Base-by-base conservation (phyloP, 2,329 filamentous ascomycete species). In the Cadophora luteo-olivacea region DNA sequence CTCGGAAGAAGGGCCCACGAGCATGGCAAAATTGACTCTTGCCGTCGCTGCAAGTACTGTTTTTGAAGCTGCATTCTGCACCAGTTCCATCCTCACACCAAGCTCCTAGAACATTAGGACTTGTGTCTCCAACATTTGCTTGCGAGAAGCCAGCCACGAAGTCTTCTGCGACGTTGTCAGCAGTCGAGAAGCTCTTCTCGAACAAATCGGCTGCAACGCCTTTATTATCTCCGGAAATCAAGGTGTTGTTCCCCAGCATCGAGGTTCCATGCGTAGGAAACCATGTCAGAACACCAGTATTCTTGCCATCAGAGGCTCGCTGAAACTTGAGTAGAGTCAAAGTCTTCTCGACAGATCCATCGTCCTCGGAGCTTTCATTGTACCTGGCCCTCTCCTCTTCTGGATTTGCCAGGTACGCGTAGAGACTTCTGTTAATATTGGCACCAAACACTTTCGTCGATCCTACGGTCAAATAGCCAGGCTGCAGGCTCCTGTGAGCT, bases 131-230 rank as follows among this genome's bases (percentile, higher is more conserved):
- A 24, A 97, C 93, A 72, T 91, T 97, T 12, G 94, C 89, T 78
- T 97, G 95, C 0, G 93, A 96, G 79, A 97, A 98, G 4, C 93
- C 95, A 2, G 94, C 94, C 0, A 97, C 92, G 74, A 97, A 97
- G 11, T 85, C 86, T 1, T 88, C 82, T 0, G 87, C 85, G 41
- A 89, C 88, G 22, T 82, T 83, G 1, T 82, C 76, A 22, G 87
- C 83, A n/a, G 79, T 80, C 2, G 81, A 78, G 61, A 91, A 84
- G 63, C 87, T 89, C 72, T 91, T 86, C 78, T 98, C 95, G 64
- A 97, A 90, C 14, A 97, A 82, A 77, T 91, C 91, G 0, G 94
- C 92, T 1, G 95, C 94, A 7, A 97, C 93, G 14, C 95, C 95
- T 81, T 98, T 98, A 82, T 98, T 98, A 79, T 98, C 95, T n/a